Conservation (phyloP, 805 yeast species). For the Tetrapisispora taiwanensis region DNA sequence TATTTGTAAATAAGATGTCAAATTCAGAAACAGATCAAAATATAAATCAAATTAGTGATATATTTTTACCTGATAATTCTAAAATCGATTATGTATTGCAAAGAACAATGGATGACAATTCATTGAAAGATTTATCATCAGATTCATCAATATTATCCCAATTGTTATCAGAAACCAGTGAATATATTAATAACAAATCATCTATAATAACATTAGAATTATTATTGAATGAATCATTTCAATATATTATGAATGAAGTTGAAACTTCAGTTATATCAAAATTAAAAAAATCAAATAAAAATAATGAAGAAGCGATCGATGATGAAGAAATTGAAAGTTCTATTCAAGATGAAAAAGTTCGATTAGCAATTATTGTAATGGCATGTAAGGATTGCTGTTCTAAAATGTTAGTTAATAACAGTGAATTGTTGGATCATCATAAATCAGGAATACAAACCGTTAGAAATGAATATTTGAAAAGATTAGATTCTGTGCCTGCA, state of each 20-base stretch:
- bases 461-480: constrained; percentile 17
- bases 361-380: constrained; percentile 23
- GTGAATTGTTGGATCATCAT: not conserved
- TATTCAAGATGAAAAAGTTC: constrained; percentile 8
- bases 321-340: constrained; percentile 1
- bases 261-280: constrained; percentile 10
- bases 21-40: not conserved
- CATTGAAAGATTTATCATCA: constrained; percentile 24
- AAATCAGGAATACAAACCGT: not conserved
- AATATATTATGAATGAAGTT: constrained; percentile 19
- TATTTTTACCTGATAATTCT: constrained; percentile 41
- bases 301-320: constrained; percentile 4
- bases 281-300: constrained; percentile 5
- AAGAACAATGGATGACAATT: constrained; percentile 40
- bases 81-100: constrained; percentile 45
- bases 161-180: constrained; percentile 38
- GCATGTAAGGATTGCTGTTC: constrained; percentile 23
- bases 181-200: constrained; percentile 29
- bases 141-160: constrained; percentile 26
- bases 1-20: constrained; percentile 15
- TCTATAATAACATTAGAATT: constrained; percentile 21
- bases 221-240: constrained; percentile 24
- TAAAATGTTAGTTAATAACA: constrained; percentile 19
- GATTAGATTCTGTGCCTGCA: constrained; percentile 31
- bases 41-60: constrained; percentile 3